A percentile compares a stretch with the other conserved stretches of the same genome.
These are phyloP conservation scores for Phellinidium pouzarii DNA, from an alignment of 1,284 basidiomycete genomes.

Conservation along the genomic window DNA sequence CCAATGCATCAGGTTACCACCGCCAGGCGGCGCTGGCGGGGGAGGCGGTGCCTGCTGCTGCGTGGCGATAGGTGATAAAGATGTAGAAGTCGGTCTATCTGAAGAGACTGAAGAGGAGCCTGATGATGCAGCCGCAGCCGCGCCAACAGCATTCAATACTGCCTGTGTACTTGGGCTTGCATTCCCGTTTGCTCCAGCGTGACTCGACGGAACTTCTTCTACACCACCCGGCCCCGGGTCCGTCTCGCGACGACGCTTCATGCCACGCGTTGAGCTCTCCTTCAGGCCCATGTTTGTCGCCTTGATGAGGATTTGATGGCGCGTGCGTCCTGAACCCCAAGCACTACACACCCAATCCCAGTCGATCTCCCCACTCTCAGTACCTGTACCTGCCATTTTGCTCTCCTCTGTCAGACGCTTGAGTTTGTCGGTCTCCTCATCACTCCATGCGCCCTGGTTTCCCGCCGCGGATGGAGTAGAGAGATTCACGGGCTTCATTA, in stretches of 20 bases:
- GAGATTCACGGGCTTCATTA: slow-evolving; percentile 20
- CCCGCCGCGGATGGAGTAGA: slow-evolving; percentile 24
- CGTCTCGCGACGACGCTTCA: slow-evolving; percentile 15
- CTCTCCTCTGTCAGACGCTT: slow-evolving; percentile 62
- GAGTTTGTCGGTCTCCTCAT: slow-evolving; percentile 63
- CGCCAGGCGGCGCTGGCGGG: slow-evolving; percentile 14
- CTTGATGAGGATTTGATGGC: slow-evolving; percentile 73
- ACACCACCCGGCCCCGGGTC: slow-evolving; percentile 3
- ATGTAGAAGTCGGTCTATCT: slow-evolving; percentile 11
- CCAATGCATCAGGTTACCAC: slow-evolving; percentile 17
- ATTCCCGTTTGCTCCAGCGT: neutral
- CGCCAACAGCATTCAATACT: slow-evolving; percentile 14
- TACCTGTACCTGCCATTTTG: slow-evolving; percentile 32
- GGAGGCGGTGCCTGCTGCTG: slow-evolving; percentile 7
- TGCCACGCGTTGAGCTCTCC: slow-evolving; percentile 48
- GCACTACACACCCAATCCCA: slow-evolving; percentile 70
- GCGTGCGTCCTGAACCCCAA: slow-evolving; percentile 67
- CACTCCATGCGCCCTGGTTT: slow-evolving; percentile 67
- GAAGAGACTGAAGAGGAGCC: slow-evolving; percentile 9
- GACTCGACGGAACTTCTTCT: neutral
- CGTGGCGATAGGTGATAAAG: slow-evolving; percentile 10
- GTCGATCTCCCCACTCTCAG: slow-evolving; percentile 49
- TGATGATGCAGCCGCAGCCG: slow-evolving; percentile 11
- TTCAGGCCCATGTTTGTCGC: slow-evolving; percentile 69
- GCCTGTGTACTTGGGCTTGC: slow-evolving; percentile 6